These are phyloP conservation scores for Kappamyces sp. DNA, from an alignment of 192 early-diverging fungal genomes.

Conservation along the genomic window DNA sequence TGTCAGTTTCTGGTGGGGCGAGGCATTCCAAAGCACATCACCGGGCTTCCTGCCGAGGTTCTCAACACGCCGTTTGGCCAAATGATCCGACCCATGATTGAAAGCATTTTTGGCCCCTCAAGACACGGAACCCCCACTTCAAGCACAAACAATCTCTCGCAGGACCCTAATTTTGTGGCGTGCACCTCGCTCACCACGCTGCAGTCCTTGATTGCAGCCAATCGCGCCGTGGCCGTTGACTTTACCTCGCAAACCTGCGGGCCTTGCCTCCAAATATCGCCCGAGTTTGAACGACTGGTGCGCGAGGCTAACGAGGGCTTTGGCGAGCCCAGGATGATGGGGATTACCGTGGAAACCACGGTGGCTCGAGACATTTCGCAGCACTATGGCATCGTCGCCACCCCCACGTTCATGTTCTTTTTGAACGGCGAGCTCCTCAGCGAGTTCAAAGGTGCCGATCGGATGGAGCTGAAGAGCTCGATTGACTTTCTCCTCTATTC, in stretches of 20 bases:
- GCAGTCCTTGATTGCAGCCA: slow-evolving; percentile 32
- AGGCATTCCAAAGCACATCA: slow-evolving; percentile 70
- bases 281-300: slow-evolving; percentile 59
- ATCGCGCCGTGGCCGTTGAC: slow-evolving; percentile 54
- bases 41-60: slow-evolving; percentile 57
- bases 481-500: slow-evolving; percentile 58
- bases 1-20: slow-evolving; percentile 75
- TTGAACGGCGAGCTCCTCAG: slow-evolving; percentile 44
- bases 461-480: slow-evolving; percentile 47
- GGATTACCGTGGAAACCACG: slow-evolving; percentile 56
- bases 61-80: slow-evolving; percentile 50
- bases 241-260: slow-evolving; percentile 66
- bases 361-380: slow-evolving; percentile 47
- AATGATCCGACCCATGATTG: slow-evolving; percentile 59
- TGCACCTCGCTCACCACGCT: slow-evolving; percentile 37
- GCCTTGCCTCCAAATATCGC: slow-evolving; percentile 63
- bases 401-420: slow-evolving; percentile 70
- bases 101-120: slow-evolving; percentile 56
- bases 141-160: neutral
- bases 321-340: slow-evolving; percentile 37
- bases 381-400: slow-evolving; percentile 51
- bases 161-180: too few species aligned
- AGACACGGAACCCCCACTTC: neutral
- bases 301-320: slow-evolving; percentile 31
- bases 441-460: slow-evolving; percentile 59